phyloP scores from a whole-genome alignment of 164 flowering plant genomes.

The Dillenia suffruticosa region DNA sequence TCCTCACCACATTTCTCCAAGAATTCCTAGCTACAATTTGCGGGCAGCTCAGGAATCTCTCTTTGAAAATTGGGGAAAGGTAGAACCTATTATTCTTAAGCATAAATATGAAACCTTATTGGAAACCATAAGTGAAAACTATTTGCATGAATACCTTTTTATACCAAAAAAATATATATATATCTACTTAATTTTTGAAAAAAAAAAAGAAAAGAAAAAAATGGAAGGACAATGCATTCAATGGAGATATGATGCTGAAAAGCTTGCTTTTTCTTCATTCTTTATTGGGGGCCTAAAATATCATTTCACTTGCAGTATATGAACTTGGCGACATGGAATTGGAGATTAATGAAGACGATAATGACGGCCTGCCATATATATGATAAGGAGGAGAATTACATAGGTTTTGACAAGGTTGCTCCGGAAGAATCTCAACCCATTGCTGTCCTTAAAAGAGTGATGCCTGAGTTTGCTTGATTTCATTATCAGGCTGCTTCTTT shows the following conservation, averaged over 20 bases:
- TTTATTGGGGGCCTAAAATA: background rate
- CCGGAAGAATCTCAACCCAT: slow-evolving; percentile 75
- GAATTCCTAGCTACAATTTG: slow-evolving; percentile 89
- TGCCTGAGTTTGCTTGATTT: slow-evolving; percentile 79
- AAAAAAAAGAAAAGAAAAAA: too few relatives aligned
- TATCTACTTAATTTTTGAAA: too few relatives aligned
- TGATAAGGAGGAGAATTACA: slow-evolving; percentile 39
- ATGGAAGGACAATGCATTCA: too few relatives aligned
- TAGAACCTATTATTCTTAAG: slow-evolving; percentile 13
- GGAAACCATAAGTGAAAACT: too few relatives aligned
- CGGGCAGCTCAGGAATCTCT: slow-evolving; percentile 71
- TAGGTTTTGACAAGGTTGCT: slow-evolving; percentile 59
- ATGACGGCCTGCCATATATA: slow-evolving; percentile 86
- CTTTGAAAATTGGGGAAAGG: slow-evolving; percentile 87
- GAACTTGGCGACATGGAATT: slow-evolving; percentile 89
- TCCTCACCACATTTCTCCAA: slow-evolving; percentile 84
- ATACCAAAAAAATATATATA: too few relatives aligned
- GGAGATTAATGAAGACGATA: slow-evolving; percentile 97
- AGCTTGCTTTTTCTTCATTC: background rate
- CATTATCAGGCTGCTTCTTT: background rate
- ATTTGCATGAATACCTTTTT: too few relatives aligned
- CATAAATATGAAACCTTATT: background rate
- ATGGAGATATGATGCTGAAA: background rate
- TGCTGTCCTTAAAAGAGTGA: slow-evolving; percentile 61
- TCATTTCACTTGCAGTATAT: slow-evolving; percentile 44